Evolutionary conservation across 73 alveolate genomes (phyloP).

Genomic region (Paramecium primaurelia): DNA sequence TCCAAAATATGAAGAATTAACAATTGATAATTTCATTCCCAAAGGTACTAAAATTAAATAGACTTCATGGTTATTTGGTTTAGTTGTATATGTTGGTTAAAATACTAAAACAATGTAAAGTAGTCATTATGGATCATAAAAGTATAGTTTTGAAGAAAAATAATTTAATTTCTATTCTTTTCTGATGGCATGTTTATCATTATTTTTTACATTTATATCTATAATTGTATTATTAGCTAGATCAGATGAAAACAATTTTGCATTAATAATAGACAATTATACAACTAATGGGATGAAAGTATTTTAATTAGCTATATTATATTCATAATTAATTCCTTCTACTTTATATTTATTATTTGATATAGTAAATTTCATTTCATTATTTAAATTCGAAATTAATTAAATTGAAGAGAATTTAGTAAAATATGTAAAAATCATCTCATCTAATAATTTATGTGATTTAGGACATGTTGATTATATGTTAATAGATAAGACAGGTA

Average conservation of each 20-base stretch:
- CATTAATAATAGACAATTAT: not conserved
- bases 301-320: conserved; percentile 20
- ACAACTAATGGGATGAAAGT: conserved; percentile 52
- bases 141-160: not conserved
- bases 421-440: conserved; percentile 13
- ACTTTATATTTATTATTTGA: conserved; percentile 33
- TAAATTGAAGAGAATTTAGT: not conserved
- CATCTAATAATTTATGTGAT: conserved; percentile 4
- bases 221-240: conserved; percentile 54
- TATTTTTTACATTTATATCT: conserved; percentile 5
- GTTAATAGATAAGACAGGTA: conserved; percentile 59
- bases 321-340: conserved; percentile 43
- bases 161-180: not conserved
- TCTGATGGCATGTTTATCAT: not conserved
- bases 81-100: conserved; percentile 50
- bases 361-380: not conserved
- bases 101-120: conserved; percentile 47
- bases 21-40: conserved; percentile 49
- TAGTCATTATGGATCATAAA: not conserved
- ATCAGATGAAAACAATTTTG: conserved; percentile 37
- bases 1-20: conserved; percentile 55
- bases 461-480: conserved; percentile 61
- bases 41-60: conserved; percentile 53
- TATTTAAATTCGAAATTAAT: conserved; percentile 5
- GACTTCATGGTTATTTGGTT: conserved; percentile 50